A percentile compares a stretch with the other conserved stretches of the same genome.
phyloP scores from a whole-genome alignment of 139 green algal species.

The Chlamydomonas incerta region DNA sequence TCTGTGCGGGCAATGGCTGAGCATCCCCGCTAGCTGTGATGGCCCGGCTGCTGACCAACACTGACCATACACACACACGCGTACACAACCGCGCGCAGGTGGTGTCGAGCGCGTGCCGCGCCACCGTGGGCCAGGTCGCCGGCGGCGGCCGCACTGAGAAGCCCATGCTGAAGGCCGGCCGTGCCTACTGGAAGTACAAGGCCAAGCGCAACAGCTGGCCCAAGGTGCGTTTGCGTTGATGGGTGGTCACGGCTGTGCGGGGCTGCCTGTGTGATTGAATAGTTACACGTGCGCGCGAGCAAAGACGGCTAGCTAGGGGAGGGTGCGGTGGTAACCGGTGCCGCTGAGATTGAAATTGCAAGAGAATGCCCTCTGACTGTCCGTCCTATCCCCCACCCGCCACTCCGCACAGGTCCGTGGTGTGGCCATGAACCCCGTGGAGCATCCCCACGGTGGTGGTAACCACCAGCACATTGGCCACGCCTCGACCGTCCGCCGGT shows the following conservation, averaged over 20 bases:
- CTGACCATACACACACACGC: no score
- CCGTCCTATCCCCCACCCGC: no score
- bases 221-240: slow-evolving; percentile 34
- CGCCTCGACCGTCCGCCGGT: slow-evolving; percentile 94
- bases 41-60: no score
- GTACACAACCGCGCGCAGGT: no score
- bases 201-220: slow-evolving; percentile 75
- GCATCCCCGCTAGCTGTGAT: no score
- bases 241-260: not conserved
- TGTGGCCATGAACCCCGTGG: slow-evolving; percentile 99
- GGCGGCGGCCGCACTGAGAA: slow-evolving; percentile 99
- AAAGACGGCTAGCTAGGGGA: no score
- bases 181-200: slow-evolving; percentile 97
- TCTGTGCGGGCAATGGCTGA: no score
- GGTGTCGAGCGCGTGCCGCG: slow-evolving; percentile 91
- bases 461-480: slow-evolving; percentile 99
- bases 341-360: no score
- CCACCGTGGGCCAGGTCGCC: slow-evolving; percentile 96
- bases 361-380: no score
- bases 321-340: no score
- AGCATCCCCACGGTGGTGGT: slow-evolving; percentile 99
- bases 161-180: slow-evolving; percentile 99
- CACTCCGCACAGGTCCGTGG: slow-evolving; percentile 88
- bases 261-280: no score
- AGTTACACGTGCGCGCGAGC: no score